Conservation (phyloP, 2,329 filamentous ascomycete species). For the Lachnellula occidentalis region DNA sequence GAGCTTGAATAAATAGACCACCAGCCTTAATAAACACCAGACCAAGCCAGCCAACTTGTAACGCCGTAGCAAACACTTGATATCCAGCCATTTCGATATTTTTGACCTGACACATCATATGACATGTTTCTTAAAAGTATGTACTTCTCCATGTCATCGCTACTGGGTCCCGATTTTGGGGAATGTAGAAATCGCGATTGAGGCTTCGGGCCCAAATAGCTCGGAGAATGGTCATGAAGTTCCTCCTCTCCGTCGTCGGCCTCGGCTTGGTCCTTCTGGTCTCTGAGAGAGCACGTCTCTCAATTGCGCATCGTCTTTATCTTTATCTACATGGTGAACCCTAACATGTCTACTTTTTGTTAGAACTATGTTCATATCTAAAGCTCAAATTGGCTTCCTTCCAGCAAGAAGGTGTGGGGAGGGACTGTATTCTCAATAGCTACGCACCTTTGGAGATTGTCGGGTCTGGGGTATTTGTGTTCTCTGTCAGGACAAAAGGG, state of each 20-base stretch:
- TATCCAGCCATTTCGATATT: background rate
- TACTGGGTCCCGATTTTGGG: background rate
- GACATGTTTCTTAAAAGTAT: background rate
- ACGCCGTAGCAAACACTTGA: background rate
- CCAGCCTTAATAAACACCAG: background rate
- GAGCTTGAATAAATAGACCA: background rate
- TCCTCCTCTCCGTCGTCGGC: slow-evolving; percentile 31
- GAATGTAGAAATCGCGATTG: background rate
- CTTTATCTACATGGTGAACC: slow-evolving; percentile 84
- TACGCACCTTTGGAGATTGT: slow-evolving; percentile 87
- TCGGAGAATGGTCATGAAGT: slow-evolving; percentile 16
- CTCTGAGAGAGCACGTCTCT: slow-evolving; percentile 82
- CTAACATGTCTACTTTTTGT: slow-evolving; percentile 67
- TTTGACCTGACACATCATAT: background rate
- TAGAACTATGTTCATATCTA: background rate
- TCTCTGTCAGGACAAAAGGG: slow-evolving; percentile 93
- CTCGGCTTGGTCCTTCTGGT: slow-evolving; percentile 76
- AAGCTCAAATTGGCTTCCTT: background rate
- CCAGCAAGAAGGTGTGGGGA: slow-evolving; percentile 31
- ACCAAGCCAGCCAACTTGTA: background rate
- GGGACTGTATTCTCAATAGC: slow-evolving; percentile 52
- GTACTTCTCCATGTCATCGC: background rate
- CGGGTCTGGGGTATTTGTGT: slow-evolving; percentile 89
- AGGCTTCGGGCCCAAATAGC: slow-evolving; percentile 1
- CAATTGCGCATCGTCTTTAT: slow-evolving; percentile 77